phyloP scores from a whole-genome alignment of 805 yeast species.

The Cyberlindnera euphorbiae region DNA sequence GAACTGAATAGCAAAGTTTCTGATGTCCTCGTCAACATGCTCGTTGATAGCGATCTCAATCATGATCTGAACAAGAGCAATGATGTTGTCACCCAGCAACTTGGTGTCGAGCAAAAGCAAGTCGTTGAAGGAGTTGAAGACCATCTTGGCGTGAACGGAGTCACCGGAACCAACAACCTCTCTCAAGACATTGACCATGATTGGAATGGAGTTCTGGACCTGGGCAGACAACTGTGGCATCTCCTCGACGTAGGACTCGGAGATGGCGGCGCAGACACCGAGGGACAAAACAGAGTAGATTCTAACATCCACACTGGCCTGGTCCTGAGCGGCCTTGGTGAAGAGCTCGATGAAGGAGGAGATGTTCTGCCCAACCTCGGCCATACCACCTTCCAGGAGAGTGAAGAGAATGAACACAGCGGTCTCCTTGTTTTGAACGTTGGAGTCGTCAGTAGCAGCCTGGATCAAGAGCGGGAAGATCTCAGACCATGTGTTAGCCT shows the following conservation, averaged over 20 bases:
- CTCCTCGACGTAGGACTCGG: slow-evolving; percentile 53
- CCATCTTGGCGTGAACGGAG: slow-evolving; percentile 60
- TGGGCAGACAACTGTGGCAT: slow-evolving; percentile 43
- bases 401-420: slow-evolving; percentile 77
- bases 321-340: slow-evolving; percentile 55
- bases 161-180: slow-evolving; percentile 70
- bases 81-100: slow-evolving; percentile 70
- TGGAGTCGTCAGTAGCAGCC: slow-evolving; percentile 51
- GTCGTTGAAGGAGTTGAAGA: slow-evolving; percentile 82
- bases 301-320: slow-evolving; percentile 65
- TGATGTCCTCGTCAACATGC: slow-evolving; percentile 69
- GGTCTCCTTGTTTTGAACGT: slow-evolving; percentile 65
- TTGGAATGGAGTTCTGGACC: slow-evolving; percentile 68
- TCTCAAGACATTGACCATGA: slow-evolving; percentile 75
- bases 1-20: slow-evolving; percentile 81
- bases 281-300: slow-evolving; percentile 79
- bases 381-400: slow-evolving; percentile 65
- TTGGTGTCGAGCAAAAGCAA: slow-evolving; percentile 72
- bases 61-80: slow-evolving; percentile 66
- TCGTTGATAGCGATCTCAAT: slow-evolving; percentile 67
- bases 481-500: slow-evolving; percentile 66
- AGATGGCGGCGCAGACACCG: slow-evolving; percentile 56
- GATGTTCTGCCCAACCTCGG: slow-evolving; percentile 53
- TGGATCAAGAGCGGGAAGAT: slow-evolving; percentile 66
- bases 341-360: slow-evolving; percentile 70